These are phyloP conservation scores for Chytriomyces confervae DNA, from an alignment of 192 early-diverging fungal genomes.

Conservation along the genomic window DNA sequence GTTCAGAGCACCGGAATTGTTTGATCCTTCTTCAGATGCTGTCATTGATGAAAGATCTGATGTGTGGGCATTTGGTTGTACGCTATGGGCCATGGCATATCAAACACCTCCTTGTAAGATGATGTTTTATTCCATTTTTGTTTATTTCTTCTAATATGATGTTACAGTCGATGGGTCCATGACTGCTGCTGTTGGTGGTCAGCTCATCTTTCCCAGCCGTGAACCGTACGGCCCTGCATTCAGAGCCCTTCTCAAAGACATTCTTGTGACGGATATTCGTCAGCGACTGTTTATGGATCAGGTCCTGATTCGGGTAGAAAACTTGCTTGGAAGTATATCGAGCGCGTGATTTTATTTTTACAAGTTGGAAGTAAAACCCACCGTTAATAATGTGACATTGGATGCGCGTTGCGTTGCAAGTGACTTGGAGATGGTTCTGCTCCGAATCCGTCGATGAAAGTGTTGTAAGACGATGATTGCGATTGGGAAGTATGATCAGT, in stretches of 20 bases:
- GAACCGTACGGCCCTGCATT: slow-evolving; percentile 33
- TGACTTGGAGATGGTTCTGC: not conserved
- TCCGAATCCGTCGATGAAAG: not conserved
- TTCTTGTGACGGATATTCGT: slow-evolving; percentile 24
- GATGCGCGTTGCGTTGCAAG: not conserved
- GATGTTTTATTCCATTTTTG: not conserved
- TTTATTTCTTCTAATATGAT: not conserved
- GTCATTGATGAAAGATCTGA: slow-evolving; percentile 49
- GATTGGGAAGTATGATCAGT: not conserved
- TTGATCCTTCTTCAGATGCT: slow-evolving; percentile 51
- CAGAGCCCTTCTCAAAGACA: slow-evolving; percentile 23
- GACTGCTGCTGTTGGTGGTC: slow-evolving; percentile 50
- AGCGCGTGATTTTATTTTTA: not conserved
- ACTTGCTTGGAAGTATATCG: slow-evolving; percentile 8
- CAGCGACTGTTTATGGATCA: slow-evolving; percentile 19
- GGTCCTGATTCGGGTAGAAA: slow-evolving; percentile 10
- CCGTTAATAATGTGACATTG: not conserved
- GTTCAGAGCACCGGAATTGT: slow-evolving; percentile 56
- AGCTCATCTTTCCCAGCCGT: slow-evolving; percentile 43
- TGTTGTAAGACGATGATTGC: not conserved
- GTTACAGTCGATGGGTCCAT: slow-evolving; percentile 52
- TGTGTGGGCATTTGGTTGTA: slow-evolving; percentile 60
- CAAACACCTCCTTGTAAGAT: slow-evolving; percentile 46
- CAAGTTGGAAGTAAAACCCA: not conserved
- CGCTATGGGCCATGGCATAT: slow-evolving; percentile 56